Conservation (phyloP, 2,329 filamentous ascomycete genomes). For the Claviceps sorghi region DNA sequence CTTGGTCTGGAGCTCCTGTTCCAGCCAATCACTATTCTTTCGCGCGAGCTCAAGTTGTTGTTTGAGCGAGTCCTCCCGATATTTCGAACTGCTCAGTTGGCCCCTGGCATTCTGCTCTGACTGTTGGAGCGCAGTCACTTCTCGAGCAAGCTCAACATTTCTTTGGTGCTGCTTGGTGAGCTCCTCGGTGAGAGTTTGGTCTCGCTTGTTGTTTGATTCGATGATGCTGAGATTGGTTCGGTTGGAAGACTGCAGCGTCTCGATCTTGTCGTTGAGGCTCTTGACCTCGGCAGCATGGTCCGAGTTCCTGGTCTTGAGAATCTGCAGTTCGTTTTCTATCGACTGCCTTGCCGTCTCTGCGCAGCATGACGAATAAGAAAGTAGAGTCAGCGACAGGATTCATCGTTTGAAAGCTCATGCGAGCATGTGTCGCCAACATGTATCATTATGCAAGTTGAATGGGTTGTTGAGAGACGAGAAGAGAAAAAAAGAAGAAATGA, state of each 20-base stretch:
- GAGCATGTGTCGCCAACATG: not conserved
- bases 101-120: slow-evolving; percentile 70
- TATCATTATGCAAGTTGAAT: not conserved
- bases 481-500: not conserved
- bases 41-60: slow-evolving; percentile 83
- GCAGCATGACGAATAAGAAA: not conserved
- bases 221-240: slow-evolving; percentile 79
- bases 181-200: slow-evolving; percentile 75
- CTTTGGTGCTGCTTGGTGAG: slow-evolving; percentile 81
- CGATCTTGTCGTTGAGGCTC: slow-evolving; percentile 66
- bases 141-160: slow-evolving; percentile 66
- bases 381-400: not conserved
- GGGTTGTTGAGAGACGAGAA: not conserved
- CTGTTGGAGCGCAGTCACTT: slow-evolving; percentile 70
- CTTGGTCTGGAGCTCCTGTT: slow-evolving; percentile 83
- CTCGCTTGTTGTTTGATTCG: slow-evolving; percentile 75
- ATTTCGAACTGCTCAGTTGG: slow-evolving; percentile 66
- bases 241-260: slow-evolving; percentile 79
- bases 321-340: slow-evolving; percentile 69
- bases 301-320: slow-evolving; percentile 59
- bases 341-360: slow-evolving; percentile 61
- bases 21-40: slow-evolving; percentile 85
- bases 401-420: not conserved
- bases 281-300: slow-evolving; percentile 63
- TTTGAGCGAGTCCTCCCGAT: slow-evolving; percentile 76